Base-by-base conservation (phyloP, 2,329 filamentous ascomycete genomes). In the Helicocarpus griseus region DNA sequence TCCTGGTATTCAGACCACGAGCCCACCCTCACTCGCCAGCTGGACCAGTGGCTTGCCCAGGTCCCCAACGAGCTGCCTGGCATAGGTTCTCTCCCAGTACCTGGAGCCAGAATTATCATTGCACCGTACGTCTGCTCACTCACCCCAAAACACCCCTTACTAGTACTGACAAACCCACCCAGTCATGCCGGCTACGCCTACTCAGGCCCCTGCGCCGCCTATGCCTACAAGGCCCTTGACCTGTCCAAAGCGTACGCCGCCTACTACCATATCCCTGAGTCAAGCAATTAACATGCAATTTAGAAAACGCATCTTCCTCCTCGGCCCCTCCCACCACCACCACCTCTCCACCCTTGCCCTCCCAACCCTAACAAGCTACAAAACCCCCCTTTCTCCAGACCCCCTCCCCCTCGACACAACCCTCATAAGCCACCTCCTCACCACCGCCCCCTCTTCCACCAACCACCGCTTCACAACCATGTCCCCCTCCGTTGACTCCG, bases 101-200 rank as follows among this genome's bases (percentile, higher is more conserved):
- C 81, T 1, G 82, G 83, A 29, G 90, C 90, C 4, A 81, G 89
- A 67, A 77, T 93, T 13, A 85, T 98, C 51, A 96, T 98, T 65
- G 89, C 89, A 55, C 93, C 93, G 91, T 96, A 79, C 76, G 86
- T 54, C 60, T 41, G 17, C 48, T 44, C 6, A 31, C 26, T n/a
- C 19, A n/a, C 53, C 13, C 44, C 54, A 19, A 36, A 54, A 48
- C 55, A 64, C 47, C 44, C 50, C 13, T 52, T 49, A 60, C 61
- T 68, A 31, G 9, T 60, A 65, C 63, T 63, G 49, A 61, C 54
- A 46, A 52, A 53, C 56, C 54, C 58, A 17, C 61, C 29, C 59
- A 96, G 91, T 54, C 93, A 98, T 68, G 93, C 93, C 54, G 93
- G 93, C 55, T 98, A 95, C 72, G 74, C 80, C 1, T 97, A 91